Percentiles rank a stretch among this genome's conserved stretches.
These are phyloP conservation scores for Naganishia randhawae DNA, from an alignment of 768 basidiomycete species.

Conservation along the genomic window DNA sequence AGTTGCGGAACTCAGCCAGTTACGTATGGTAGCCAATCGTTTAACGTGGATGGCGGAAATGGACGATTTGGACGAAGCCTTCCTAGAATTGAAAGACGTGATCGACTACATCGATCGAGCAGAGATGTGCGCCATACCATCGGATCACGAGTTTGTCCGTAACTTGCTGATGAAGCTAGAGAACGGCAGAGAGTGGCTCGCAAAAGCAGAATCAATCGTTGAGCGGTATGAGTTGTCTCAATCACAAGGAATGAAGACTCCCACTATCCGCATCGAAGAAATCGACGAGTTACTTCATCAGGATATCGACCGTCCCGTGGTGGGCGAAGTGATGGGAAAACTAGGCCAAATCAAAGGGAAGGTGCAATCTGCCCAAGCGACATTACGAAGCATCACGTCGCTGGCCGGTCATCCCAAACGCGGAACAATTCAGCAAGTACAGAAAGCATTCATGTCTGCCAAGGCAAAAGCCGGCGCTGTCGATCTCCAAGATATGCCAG, in stretches of 20 bases:
- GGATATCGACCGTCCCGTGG: slow-evolving; percentile 67
- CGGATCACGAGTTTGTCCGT: slow-evolving; percentile 59
- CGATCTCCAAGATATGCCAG: slow-evolving; percentile 41
- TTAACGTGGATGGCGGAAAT: slow-evolving; percentile 73
- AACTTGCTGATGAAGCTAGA: slow-evolving; percentile 60
- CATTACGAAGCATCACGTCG: slow-evolving; percentile 21
- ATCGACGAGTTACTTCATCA: slow-evolving; percentile 68
- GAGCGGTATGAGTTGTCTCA: slow-evolving; percentile 33
- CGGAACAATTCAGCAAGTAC: slow-evolving; percentile 35
- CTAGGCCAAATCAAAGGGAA: slow-evolving; percentile 59
- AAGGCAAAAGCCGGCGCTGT: slow-evolving; percentile 38
- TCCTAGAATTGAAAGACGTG: slow-evolving; percentile 71
- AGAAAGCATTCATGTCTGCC: slow-evolving; percentile 37
- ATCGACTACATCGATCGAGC: slow-evolving; percentile 69
- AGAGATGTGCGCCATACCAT: slow-evolving; percentile 62
- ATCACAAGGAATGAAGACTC: slow-evolving; percentile 33
- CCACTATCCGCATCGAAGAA: slow-evolving; percentile 70
- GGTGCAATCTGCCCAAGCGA: slow-evolving; percentile 27
- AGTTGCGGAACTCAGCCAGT: slow-evolving; percentile 69
- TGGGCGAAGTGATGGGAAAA: slow-evolving; percentile 63
- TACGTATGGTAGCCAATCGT: slow-evolving; percentile 76
- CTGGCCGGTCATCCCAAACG: slow-evolving; percentile 27
- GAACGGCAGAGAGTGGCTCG: slow-evolving; percentile 74
- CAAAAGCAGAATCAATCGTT: slow-evolving; percentile 63
- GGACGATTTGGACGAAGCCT: slow-evolving; percentile 66